Percentiles rank a stretch among this genome's conserved stretches.
Evolutionary conservation across 257 asterid species (phyloP).

Genomic region (Fraxinus quadrangulata): DNA sequence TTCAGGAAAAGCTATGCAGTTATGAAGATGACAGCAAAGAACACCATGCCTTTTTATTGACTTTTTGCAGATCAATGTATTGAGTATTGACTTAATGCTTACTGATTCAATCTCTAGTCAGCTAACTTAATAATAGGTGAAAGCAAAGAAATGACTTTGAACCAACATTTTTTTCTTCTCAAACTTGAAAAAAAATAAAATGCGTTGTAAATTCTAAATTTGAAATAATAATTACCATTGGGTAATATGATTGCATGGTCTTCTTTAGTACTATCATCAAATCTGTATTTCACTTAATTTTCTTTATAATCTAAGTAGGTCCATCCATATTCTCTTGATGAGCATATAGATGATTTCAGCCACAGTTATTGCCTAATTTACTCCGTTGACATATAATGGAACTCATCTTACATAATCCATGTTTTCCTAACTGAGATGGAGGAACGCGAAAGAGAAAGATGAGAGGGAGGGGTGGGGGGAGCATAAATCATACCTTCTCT

Average conservation of each 20-base stretch:
- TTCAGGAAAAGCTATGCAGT: background rate
- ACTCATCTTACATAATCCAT: slow-evolving; percentile 11
- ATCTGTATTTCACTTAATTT: slow-evolving; percentile 7
- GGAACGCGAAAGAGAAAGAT: background rate
- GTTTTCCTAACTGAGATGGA: slow-evolving; percentile 1
- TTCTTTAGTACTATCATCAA: slow-evolving; percentile 12
- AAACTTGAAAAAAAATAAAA: background rate
- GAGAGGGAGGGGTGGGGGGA: slow-evolving; percentile 1
- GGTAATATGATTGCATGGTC: slow-evolving; percentile 7
- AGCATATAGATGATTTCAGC: background rate
- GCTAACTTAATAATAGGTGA: background rate
- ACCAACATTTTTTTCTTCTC: background rate
- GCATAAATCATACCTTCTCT: slow-evolving; percentile 69
- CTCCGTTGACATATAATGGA: background rate
- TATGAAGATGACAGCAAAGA: background rate
- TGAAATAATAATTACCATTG: slow-evolving; percentile 2
- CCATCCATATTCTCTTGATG: slow-evolving; percentile 18
- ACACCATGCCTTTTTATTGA: slow-evolving; percentile 2
- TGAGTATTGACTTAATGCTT: slow-evolving; percentile 17
- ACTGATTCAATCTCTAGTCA: slow-evolving; percentile 16
- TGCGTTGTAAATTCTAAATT: background rate
- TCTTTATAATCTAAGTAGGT: slow-evolving; percentile 11
- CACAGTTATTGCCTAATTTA: background rate
- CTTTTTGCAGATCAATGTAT: slow-evolving; percentile 16
- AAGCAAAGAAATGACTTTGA: background rate